Percentiles rank a stretch among this genome's conserved stretches.
These are phyloP conservation scores for Fusarium marasasianum DNA, from an alignment of 2,329 filamentous ascomycete genomes.

Conservation along the genomic window DNA sequence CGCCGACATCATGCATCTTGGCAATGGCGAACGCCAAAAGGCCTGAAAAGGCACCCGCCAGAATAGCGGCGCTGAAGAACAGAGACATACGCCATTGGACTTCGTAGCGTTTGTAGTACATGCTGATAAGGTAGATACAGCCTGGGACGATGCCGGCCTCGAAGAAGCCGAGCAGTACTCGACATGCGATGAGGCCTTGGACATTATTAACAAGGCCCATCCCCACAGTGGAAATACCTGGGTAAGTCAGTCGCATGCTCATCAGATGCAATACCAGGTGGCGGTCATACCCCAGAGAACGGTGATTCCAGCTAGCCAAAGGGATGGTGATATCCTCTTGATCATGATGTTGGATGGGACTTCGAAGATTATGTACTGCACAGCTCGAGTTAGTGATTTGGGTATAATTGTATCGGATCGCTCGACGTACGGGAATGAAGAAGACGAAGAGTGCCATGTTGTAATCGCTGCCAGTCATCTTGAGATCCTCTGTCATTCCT, in stretches of 20 bases:
- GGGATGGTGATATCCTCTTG: neutral
- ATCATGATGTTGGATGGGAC: constrained; percentile 22
- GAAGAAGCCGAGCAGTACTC: neutral
- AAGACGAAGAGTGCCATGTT: constrained; percentile 55
- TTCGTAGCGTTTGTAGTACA: constrained; percentile 11
- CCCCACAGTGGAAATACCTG: neutral
- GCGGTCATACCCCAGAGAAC: neutral
- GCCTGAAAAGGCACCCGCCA: neutral
- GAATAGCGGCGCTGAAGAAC: neutral
- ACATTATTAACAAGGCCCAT: neutral
- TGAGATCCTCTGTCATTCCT: constrained; percentile 39
- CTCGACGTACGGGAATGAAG: neutral
- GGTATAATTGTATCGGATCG: rapidly evolving
- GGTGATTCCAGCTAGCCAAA: neutral
- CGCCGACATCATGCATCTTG: constrained; percentile 8
- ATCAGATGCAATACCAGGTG: rapidly evolving
- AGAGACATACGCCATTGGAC: constrained; percentile 11
- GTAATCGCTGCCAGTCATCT: constrained; percentile 59
- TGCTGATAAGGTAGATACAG: constrained; percentile 4
- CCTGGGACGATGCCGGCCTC: neutral
- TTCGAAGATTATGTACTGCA: constrained; percentile 18
- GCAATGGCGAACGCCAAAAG: neutral
- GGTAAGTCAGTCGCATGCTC: rapidly evolving
- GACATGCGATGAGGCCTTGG: neutral
- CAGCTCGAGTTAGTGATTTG: rapidly evolving